Percentiles rank a stretch among this genome's conserved stretches.
These are phyloP conservation scores for Saturnispora sanitii DNA, from an alignment of 805 yeast genomes.

Conservation along the genomic window DNA sequence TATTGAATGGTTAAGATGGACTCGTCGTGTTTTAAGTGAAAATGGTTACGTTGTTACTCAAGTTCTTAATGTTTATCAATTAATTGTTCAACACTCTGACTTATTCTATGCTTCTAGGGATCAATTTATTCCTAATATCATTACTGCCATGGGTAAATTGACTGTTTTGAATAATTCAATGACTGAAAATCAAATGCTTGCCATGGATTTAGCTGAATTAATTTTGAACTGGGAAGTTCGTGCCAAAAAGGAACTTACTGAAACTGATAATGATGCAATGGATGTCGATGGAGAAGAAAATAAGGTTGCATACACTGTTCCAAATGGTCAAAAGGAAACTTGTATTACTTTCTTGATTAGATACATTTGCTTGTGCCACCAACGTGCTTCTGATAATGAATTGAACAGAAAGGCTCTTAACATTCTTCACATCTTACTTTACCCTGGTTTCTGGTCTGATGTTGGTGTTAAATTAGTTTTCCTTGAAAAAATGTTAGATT, in stretches of 20 bases:
- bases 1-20: conserved; percentile 84
- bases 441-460: conserved; percentile 75
- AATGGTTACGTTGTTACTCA: conserved; percentile 82
- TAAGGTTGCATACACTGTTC: conserved; percentile 39
- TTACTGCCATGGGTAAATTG: conserved; percentile 85
- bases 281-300: conserved; percentile 14
- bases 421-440: conserved; percentile 63
- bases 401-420: conserved; percentile 73
- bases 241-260: conserved; percentile 13
- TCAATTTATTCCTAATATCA: conserved; percentile 78
- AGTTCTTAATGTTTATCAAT: conserved; percentile 79
- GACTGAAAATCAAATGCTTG: conserved; percentile 71
- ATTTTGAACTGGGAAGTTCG: conserved; percentile 75
- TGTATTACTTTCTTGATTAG: conserved; percentile 83
- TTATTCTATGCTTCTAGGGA: conserved; percentile 80
- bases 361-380: conserved; percentile 78
- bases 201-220: conserved; percentile 82
- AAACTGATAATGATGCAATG: conserved; percentile 13
- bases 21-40: conserved; percentile 83
- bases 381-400: conserved; percentile 74
- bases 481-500: conserved; percentile 78
- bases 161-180: conserved; percentile 71
- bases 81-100: conserved; percentile 77
- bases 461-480: conserved; percentile 78
- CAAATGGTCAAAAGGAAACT: conserved; percentile 76